Conservation (phyloP, 2,329 filamentous ascomycete genomes). For the Huntiella abstrusa region DNA sequence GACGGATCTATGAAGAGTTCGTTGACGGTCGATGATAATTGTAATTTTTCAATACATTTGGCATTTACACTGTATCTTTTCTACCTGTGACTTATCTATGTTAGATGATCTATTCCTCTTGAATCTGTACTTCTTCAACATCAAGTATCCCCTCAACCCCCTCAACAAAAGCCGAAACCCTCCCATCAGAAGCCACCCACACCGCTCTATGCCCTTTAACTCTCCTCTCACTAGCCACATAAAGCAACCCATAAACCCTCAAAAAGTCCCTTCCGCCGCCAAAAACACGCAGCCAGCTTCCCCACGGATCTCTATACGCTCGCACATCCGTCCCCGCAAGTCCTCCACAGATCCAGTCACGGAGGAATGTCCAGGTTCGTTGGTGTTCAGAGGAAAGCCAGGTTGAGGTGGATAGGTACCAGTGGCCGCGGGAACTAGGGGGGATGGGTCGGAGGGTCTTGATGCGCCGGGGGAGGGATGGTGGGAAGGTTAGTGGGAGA, state of each 20-base stretch:
- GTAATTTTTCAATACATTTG: slow-evolving; percentile 11
- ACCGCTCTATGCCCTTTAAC: slow-evolving; percentile 36
- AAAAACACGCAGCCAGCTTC: slow-evolving; percentile 40
- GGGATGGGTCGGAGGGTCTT: too few species aligned
- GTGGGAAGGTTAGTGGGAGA: too few species aligned
- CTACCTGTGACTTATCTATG: background rate
- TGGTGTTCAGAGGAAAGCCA: too few species aligned
- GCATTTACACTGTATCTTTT: slow-evolving; percentile 3
- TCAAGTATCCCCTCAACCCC: slow-evolving; percentile 13
- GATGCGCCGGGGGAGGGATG: too few species aligned
- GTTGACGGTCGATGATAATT: slow-evolving; percentile 4
- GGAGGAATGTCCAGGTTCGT: too few species aligned
- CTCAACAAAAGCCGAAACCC: slow-evolving; percentile 26
- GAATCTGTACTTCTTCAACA: background rate
- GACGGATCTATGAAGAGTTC: background rate
- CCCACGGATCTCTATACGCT: slow-evolving; percentile 29
- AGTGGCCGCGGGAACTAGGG: too few species aligned
- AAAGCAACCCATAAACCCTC: slow-evolving; percentile 59
- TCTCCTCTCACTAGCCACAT: slow-evolving; percentile 47
- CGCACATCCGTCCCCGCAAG: slow-evolving; percentile 22
- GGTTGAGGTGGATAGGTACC: too few species aligned
- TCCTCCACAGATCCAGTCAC: too few species aligned
- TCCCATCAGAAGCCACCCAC: slow-evolving; percentile 49
- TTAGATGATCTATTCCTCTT: slow-evolving; percentile 14
- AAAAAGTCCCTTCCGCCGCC: slow-evolving; percentile 59